Evolutionary conservation across 306 rosid genomes (phyloP).

Genomic region (Dryas drummondii): DNA sequence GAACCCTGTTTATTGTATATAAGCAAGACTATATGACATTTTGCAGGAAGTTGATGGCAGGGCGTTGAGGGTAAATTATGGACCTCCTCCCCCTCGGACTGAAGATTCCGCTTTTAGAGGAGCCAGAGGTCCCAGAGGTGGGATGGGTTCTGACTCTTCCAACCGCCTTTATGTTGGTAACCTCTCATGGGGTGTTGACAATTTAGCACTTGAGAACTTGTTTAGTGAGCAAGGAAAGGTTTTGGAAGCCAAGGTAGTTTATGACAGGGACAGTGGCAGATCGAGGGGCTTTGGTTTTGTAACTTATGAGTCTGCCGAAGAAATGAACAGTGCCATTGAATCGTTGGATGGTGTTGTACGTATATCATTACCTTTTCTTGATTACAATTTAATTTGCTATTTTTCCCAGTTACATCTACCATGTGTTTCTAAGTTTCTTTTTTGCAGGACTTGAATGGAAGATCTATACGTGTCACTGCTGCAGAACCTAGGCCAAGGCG

Average conservation of each 20-base stretch:
- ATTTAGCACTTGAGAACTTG: slow-evolving; percentile 64
- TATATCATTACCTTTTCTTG: slow-evolving; percentile 12
- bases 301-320: slow-evolving; percentile 61
- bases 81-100: slow-evolving; percentile 70
- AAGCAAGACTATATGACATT: slow-evolving; percentile 20
- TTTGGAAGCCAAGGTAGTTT: slow-evolving; percentile 85
- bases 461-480: slow-evolving; percentile 63
- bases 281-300: slow-evolving; percentile 97
- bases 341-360: slow-evolving; percentile 86
- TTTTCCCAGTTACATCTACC: not conserved
- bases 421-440: slow-evolving; percentile 21
- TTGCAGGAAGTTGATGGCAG: slow-evolving; percentile 80
- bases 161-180: slow-evolving; percentile 81
- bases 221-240: slow-evolving; percentile 78
- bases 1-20: slow-evolving; percentile 8
- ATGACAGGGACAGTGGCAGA: slow-evolving; percentile 93
- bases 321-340: slow-evolving; percentile 69
- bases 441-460: slow-evolving; percentile 79
- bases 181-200: slow-evolving; percentile 96
- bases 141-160: slow-evolving; percentile 27
- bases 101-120: slow-evolving; percentile 48
- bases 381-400: not conserved
- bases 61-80: slow-evolving; percentile 73
- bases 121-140: slow-evolving; percentile 35
- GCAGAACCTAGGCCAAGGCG: slow-evolving; percentile 79